These are phyloP conservation scores for Fusarium sp. DNA, from an alignment of 2,329 filamentous ascomycete genomes.

Conservation along the genomic window DNA sequence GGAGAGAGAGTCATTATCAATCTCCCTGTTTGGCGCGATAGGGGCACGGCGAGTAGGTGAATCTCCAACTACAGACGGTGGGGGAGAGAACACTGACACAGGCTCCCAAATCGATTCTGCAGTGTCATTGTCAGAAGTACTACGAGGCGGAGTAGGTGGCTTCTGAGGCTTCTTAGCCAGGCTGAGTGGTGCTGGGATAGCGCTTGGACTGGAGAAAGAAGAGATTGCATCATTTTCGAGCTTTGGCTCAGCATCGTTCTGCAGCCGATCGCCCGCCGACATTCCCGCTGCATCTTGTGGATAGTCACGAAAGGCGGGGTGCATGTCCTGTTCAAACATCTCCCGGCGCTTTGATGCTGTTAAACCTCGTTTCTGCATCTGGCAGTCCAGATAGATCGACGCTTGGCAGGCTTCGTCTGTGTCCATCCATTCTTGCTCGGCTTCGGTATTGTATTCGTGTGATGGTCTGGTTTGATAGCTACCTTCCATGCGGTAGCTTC, in stretches of 20 bases:
- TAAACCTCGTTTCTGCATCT: slow-evolving; percentile 22
- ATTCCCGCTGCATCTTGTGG: not conserved
- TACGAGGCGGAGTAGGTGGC: not conserved
- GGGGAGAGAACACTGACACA: slow-evolving; percentile 15
- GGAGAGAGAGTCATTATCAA: not conserved
- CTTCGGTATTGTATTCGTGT: not conserved
- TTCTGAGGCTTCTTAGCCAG: not conserved
- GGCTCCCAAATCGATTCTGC: slow-evolving; percentile 22
- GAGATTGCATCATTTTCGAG: not conserved
- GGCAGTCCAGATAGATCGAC: slow-evolving; percentile 31
- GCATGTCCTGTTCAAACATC: slow-evolving; percentile 21
- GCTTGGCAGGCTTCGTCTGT: slow-evolving; percentile 8
- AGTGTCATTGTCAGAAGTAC: not conserved
- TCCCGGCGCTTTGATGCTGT: slow-evolving; percentile 16
- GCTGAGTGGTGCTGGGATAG: slow-evolving; percentile 12
- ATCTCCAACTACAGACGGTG: not conserved
- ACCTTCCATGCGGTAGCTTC: not conserved
- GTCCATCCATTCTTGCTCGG: not conserved
- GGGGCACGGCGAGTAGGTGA: not conserved
- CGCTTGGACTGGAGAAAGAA: slow-evolving; percentile 20
- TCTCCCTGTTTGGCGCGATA: not conserved
- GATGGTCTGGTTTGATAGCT: not conserved
- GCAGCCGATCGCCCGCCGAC: not conserved
- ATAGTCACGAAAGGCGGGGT: slow-evolving; percentile 38
- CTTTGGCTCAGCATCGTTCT: not conserved